These are phyloP conservation scores for Lonicera japonica DNA, from an alignment of 129 eudicot genomes.

Conservation along the genomic window DNA sequence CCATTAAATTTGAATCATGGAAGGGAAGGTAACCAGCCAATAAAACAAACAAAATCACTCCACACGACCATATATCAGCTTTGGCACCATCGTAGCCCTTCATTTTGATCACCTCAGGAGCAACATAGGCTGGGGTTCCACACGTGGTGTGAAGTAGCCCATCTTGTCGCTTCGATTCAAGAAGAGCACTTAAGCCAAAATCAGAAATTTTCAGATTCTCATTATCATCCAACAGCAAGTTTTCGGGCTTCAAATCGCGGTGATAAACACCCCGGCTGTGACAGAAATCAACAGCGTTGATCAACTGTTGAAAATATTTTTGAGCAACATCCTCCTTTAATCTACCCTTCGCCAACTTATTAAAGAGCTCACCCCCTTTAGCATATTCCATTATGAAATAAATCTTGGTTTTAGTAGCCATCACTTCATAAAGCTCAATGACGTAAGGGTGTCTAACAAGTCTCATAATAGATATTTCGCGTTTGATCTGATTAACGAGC, in stretches of 20 bases:
- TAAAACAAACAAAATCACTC: constrained; percentile 27
- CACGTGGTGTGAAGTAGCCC: constrained; percentile 27
- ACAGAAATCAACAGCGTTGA: constrained; percentile 27
- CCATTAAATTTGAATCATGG: constrained; percentile 26
- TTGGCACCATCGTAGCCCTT: constrained; percentile 26
- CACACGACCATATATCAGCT: constrained; percentile 32
- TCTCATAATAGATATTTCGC: constrained; percentile 32
- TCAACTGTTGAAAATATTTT: constrained; percentile 29
- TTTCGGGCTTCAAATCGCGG: constrained; percentile 36
- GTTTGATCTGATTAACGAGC: constrained; percentile 23
- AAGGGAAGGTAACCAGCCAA: constrained; percentile 34
- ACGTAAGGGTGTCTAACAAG: constrained; percentile 24
- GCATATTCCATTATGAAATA: constrained; percentile 30
- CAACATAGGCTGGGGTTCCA: constrained; percentile 31
- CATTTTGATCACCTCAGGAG: constrained; percentile 20
- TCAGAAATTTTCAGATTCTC: constrained; percentile 25
- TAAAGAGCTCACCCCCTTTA: constrained; percentile 35
- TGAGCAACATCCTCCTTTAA: constrained; percentile 21
- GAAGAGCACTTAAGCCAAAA: constrained; percentile 26
- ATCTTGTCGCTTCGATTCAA: constrained; percentile 17
- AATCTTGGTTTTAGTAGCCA: constrained; percentile 35
- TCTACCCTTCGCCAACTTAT: constrained; percentile 25
- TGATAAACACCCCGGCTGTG: constrained; percentile 37
- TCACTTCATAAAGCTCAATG: constrained; percentile 27
- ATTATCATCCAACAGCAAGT: constrained; percentile 23